These are phyloP conservation scores for Crucihimalaya himalaica DNA, from an alignment of 345 rosid species.

Conservation along the genomic window DNA sequence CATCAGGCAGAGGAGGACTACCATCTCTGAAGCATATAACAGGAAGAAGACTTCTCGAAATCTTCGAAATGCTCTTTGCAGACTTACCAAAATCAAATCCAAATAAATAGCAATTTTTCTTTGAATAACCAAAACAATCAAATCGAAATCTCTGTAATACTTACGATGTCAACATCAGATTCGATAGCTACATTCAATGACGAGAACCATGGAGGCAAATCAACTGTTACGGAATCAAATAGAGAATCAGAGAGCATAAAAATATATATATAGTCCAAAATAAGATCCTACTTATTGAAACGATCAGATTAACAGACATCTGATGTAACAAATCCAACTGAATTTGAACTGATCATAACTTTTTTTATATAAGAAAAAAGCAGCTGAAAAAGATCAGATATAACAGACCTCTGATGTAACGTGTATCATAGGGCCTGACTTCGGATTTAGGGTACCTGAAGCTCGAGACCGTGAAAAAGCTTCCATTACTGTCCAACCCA, in stretches of 20 bases:
- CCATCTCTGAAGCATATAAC: conserved; percentile 90
- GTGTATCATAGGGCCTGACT: conserved; percentile 62
- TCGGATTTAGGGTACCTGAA: conserved; percentile 64
- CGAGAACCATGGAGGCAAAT: conserved; percentile 93
- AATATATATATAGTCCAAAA: not conserved
- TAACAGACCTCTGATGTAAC: conserved; percentile 69
- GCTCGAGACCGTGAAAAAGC: conserved; percentile 59
- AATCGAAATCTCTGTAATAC: conserved; percentile 32
- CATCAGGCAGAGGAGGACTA: conserved; percentile 90
- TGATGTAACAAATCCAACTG: not conserved
- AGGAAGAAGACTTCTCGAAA: conserved; percentile 62
- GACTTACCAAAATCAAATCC: conserved; percentile 46
- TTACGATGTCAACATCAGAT: conserved; percentile 83
- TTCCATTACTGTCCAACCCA: conserved; percentile 20
- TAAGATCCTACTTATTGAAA: not conserved
- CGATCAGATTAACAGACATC: not conserved
- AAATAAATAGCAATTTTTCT: not conserved
- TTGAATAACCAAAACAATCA: not conserved
- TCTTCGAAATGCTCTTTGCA: conserved; percentile 45
- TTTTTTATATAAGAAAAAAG: not conserved
- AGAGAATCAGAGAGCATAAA: conserved; percentile 36
- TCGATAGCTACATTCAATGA: conserved; percentile 68
- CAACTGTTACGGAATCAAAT: conserved; percentile 55
- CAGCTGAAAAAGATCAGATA: not conserved
- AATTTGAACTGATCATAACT: conserved; percentile 8